A percentile compares a stretch with the other conserved stretches of the same genome.
Evolutionary conservation across 2,329 filamentous ascomycete species (phyloP).

Genomic region (Xylaria sp.): DNA sequence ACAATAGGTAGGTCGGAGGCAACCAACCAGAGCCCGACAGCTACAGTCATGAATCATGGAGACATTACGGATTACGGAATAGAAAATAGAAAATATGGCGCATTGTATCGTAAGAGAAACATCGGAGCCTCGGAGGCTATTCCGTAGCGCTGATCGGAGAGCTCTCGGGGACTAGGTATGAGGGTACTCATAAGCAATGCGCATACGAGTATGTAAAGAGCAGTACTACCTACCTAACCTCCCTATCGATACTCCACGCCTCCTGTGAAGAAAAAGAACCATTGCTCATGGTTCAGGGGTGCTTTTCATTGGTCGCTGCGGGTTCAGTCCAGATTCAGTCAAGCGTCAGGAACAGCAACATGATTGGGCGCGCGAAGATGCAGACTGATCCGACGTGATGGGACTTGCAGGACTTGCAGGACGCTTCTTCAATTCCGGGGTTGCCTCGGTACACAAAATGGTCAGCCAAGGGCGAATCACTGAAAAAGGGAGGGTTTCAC

Average conservation of each 20-base stretch:
- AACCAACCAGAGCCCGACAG: not conserved
- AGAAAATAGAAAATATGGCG: not conserved
- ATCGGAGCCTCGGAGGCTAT: not conserved
- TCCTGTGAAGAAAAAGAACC: not conserved
- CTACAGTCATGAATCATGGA: not conserved
- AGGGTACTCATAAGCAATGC: not conserved
- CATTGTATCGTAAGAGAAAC: not conserved
- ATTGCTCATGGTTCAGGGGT: conserved; percentile 16
- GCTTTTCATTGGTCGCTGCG: not conserved
- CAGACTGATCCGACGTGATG: conserved; percentile 23
- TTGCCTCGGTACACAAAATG: not conserved
- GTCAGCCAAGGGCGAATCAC: not conserved
- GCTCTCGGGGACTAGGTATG: not conserved
- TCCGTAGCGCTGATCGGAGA: not conserved
- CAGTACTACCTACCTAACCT: no score
- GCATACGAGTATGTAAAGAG: not conserved
- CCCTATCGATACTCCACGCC: no score
- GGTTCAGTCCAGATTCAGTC: conserved; percentile 18
- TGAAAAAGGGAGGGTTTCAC: not conserved
- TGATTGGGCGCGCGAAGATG: conserved; percentile 29
- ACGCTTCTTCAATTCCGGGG: not conserved
- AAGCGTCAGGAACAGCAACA: conserved; percentile 30
- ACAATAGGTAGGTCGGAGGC: not conserved
- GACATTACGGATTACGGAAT: not conserved
- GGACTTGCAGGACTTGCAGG: conserved; percentile 14